Conservation (phyloP, 179 eudicot genomes). For the Silene coronaria region DNA sequence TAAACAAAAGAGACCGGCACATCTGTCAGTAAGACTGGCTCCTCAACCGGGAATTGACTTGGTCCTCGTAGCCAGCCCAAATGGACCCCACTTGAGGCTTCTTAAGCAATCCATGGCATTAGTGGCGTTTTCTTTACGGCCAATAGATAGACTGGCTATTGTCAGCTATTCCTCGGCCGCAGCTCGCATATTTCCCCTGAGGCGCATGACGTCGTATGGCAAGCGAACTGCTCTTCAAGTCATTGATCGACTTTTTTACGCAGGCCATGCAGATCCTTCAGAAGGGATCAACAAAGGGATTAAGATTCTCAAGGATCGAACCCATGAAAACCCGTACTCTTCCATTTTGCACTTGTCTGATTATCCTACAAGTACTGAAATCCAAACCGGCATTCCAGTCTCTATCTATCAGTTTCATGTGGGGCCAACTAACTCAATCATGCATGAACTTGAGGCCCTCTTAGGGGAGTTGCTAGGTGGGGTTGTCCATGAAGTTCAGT, state of each 20-base stretch:
- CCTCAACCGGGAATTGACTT: conserved; percentile 64
- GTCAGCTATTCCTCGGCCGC: conserved; percentile 80
- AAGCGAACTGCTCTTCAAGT: conserved; percentile 73
- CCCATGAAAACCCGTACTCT: conserved; percentile 56
- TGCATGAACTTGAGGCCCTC: conserved; percentile 69
- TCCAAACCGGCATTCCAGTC: conserved; percentile 37
- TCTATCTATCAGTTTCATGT: conserved; percentile 66
- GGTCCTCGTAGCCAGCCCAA: conserved; percentile 78
- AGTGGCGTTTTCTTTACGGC: conserved; percentile 63
- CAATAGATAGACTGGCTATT: conserved; percentile 68
- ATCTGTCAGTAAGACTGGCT: conserved; percentile 51
- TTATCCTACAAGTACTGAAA: conserved; percentile 32
- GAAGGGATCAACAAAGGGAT: conserved; percentile 78
- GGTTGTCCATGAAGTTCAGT: conserved; percentile 47
- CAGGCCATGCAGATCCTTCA: conserved; percentile 65
- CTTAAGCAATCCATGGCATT: conserved; percentile 75
- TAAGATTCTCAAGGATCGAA: conserved; percentile 67
- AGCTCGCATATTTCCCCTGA: conserved; percentile 70
- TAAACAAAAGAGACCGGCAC: conserved; percentile 37
- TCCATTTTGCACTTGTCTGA: conserved; percentile 66
- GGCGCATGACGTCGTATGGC: conserved; percentile 74
- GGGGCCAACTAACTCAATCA: conserved; percentile 50
- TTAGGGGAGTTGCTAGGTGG: conserved; percentile 55
- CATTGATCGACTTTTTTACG: conserved; percentile 68
- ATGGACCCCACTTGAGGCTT: conserved; percentile 85